Conservation (phyloP, 306 rosid genomes). For the Ormosia semicastrata region DNA sequence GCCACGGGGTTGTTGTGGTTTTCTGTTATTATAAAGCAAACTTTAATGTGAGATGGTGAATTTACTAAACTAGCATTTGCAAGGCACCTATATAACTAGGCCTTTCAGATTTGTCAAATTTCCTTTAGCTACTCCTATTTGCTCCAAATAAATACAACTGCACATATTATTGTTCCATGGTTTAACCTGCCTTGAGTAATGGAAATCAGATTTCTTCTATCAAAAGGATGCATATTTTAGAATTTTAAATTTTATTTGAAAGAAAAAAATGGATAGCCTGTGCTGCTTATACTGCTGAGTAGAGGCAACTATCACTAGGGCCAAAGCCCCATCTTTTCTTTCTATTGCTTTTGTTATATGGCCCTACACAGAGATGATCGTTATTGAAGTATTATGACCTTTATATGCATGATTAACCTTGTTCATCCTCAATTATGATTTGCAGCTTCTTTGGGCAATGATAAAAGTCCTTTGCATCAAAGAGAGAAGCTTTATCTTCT, state of each 20-base stretch:
- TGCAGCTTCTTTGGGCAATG: no score
- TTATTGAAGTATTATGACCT: conserved; percentile 5
- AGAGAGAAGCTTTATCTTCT: no score
- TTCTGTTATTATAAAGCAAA: no score
- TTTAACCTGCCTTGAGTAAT: conserved; percentile 22
- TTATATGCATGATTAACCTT: no score
- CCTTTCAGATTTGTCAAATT: background rate
- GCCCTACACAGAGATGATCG: background rate
- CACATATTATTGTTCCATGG: background rate
- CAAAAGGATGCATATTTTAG: background rate
- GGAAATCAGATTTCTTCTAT: conserved; percentile 19
- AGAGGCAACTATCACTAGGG: conserved; percentile 1
- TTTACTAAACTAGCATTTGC: no score
- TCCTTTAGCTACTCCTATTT: background rate
- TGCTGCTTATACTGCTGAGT: background rate
- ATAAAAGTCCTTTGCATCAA: no score
- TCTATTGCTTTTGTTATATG: background rate
- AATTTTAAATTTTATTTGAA: background rate
- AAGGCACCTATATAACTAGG: background rate
- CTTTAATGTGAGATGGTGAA: no score
- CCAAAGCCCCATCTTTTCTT: background rate
- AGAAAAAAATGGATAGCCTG: background rate
- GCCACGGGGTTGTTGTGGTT: no score
- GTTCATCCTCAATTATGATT: no score
- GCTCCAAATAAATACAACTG: background rate